phyloP scores from a whole-genome alignment of 2,329 filamentous ascomycete species.

The Claviceps africana region DNA sequence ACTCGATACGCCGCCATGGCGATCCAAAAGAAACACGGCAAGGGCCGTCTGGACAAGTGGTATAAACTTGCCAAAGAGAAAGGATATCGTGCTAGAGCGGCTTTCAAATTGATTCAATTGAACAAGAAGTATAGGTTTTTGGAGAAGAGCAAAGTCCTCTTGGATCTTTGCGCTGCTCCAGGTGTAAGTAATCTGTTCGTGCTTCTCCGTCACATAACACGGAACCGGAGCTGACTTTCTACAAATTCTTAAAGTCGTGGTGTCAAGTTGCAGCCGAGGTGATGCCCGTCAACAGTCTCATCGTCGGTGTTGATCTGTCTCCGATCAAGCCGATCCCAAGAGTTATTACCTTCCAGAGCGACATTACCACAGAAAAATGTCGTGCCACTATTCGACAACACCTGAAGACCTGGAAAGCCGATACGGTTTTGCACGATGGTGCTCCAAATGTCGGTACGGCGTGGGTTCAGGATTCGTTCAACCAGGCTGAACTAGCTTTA shows the following conservation, averaged over 20 bases:
- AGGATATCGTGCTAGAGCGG: conserved; percentile 86
- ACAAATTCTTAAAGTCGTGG: conserved; percentile 52
- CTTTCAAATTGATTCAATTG: conserved; percentile 94
- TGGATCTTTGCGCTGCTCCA: conserved; percentile 95
- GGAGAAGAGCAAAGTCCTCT: conserved; percentile 86
- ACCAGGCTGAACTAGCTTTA: conserved; percentile 83
- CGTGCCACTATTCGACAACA: conserved; percentile 78
- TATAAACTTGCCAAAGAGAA: conserved; percentile 98
- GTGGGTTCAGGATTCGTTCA: conserved; percentile 97
- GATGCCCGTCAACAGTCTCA: conserved; percentile 81
- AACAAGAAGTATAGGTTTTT: conserved; percentile 99
- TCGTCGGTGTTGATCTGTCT: conserved; percentile 84
- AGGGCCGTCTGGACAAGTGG: conserved; percentile 97
- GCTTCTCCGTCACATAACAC: not conserved
- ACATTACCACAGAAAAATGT: conserved; percentile 96
- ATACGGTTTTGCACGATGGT: conserved; percentile 91
- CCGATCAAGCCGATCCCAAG: conserved; percentile 93
- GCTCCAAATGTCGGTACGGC: conserved; percentile 96
- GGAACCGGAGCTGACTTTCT: not conserved
- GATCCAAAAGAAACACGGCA: conserved; percentile 97
- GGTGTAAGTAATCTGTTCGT: conserved; percentile 44
- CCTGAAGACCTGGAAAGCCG: conserved; percentile 90
- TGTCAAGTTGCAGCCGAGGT: conserved; percentile 91
- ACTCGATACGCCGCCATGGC: conserved; percentile 47
- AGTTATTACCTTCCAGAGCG: conserved; percentile 90